Percentiles rank a stretch among this genome's conserved stretches.
Evolutionary conservation across 495 filamentous ascomycete genomes (phyloP).

Genomic region (Penicillium crystallinum): DNA sequence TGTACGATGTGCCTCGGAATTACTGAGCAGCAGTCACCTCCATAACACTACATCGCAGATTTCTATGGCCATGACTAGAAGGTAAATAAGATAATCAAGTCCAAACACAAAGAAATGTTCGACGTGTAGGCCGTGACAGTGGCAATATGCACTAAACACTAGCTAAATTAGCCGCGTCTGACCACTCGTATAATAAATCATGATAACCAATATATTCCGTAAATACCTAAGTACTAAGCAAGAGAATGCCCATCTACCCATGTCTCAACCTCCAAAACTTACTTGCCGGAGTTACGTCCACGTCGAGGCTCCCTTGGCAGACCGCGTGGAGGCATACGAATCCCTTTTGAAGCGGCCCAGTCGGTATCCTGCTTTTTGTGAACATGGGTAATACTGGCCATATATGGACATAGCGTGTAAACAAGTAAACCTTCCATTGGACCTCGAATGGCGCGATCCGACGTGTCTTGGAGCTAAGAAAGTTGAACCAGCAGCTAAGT

Average conservation of each 20-base stretch:
- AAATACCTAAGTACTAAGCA: no score
- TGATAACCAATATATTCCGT: background rate
- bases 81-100: background rate
- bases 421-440: background rate
- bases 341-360: background rate
- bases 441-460: conserved; percentile 1
- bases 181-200: background rate
- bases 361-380: background rate
- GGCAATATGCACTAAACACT: conserved; percentile 7
- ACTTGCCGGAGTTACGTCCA: background rate
- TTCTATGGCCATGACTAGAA: no score
- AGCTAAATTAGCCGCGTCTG: background rate
- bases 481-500: background rate
- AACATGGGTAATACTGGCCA: background rate
- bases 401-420: background rate
- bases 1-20: background rate
- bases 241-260: no score
- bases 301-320: background rate
- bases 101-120: background rate
- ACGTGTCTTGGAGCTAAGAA: conserved; percentile 4
- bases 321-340: conserved; percentile 22
- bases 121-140: background rate
- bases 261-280: no score
- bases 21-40: background rate
- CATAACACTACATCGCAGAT: no score